These are phyloP conservation scores for Pseudocercospora crystallina DNA, from an alignment of 2,329 filamentous ascomycete species.

Conservation along the genomic window DNA sequence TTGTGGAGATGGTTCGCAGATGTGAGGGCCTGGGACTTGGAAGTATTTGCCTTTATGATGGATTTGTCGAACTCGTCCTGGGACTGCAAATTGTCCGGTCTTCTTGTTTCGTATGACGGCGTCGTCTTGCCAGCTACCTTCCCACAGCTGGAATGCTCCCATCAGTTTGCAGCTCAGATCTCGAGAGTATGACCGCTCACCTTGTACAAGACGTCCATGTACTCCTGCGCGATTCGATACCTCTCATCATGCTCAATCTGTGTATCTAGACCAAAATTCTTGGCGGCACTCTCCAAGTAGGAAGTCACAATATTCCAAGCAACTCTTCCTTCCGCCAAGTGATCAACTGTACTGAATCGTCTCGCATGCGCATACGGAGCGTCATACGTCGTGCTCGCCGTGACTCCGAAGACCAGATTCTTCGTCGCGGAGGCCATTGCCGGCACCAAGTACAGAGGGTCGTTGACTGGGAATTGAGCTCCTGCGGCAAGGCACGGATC, in stretches of 20 bases:
- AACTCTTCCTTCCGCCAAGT: slow-evolving; percentile 61
- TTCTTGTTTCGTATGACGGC: slow-evolving; percentile 61
- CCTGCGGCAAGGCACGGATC: slow-evolving; percentile 60
- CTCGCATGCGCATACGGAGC: slow-evolving; percentile 65
- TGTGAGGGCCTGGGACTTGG: slow-evolving; percentile 46
- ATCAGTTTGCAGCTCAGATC: no score
- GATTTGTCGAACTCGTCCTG: slow-evolving; percentile 59
- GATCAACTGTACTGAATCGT: slow-evolving; percentile 64
- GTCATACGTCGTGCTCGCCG: slow-evolving; percentile 66
- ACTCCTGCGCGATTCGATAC: slow-evolving; percentile 64
- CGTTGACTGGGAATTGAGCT: slow-evolving; percentile 66
- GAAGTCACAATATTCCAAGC: slow-evolving; percentile 59
- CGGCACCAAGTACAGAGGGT: slow-evolving; percentile 32
- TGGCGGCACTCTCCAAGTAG: slow-evolving; percentile 64
- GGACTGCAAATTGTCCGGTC: slow-evolving; percentile 56
- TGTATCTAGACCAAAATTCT: slow-evolving; percentile 55
- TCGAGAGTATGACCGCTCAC: neutral
- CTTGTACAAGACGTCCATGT: slow-evolving; percentile 59
- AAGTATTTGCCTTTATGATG: slow-evolving; percentile 58
- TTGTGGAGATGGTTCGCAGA: slow-evolving; percentile 42
- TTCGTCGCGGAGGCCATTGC: slow-evolving; percentile 59
- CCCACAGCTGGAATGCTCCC: slow-evolving; percentile 45
- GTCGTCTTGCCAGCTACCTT: slow-evolving; percentile 66
- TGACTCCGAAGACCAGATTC: slow-evolving; percentile 66
- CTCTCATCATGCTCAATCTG: slow-evolving; percentile 64